phyloP scores from a whole-genome alignment of 306 rosid genomes.

The Psophocarpus tetragonolobus region DNA sequence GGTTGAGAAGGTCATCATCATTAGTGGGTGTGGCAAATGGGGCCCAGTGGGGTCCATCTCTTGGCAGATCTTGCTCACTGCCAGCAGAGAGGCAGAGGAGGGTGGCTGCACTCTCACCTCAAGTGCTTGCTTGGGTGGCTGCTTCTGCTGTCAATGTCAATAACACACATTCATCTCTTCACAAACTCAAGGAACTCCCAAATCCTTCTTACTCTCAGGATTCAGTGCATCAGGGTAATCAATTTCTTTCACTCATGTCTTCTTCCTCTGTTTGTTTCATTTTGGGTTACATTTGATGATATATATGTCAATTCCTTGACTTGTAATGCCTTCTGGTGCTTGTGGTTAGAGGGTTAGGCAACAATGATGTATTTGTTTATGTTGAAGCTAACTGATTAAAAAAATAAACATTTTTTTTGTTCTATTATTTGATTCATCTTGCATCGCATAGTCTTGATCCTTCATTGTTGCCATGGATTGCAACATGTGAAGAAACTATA shows the following conservation, averaged over 20 bases:
- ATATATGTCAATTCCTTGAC: background rate
- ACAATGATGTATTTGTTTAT: background rate
- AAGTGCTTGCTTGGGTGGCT: background rate
- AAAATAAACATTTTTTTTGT: background rate
- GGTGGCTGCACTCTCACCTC: background rate
- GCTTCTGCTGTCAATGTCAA: slow-evolving; percentile 9
- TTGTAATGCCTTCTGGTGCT: background rate
- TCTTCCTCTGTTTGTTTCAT: background rate
- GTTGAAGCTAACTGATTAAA: background rate
- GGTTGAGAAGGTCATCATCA: slow-evolving; percentile 30
- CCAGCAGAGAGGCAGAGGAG: slow-evolving; percentile 27
- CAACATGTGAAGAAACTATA: background rate
- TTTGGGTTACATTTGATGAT: background rate
- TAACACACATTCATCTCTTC: background rate
- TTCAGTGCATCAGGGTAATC: slow-evolving; percentile 22
- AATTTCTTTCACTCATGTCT: background rate
- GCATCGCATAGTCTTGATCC: no score
- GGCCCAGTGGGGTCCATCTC: background rate
- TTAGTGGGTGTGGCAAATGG: slow-evolving; percentile 6
- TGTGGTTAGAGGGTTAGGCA: background rate
- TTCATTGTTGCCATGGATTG: background rate
- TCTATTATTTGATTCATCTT: background rate
- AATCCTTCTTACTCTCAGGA: background rate
- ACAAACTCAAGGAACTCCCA: background rate
- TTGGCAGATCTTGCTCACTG: slow-evolving; percentile 26